These are phyloP conservation scores for Ceratocystis cubensis DNA, from an alignment of 2,329 filamentous ascomycete genomes.

Conservation along the genomic window DNA sequence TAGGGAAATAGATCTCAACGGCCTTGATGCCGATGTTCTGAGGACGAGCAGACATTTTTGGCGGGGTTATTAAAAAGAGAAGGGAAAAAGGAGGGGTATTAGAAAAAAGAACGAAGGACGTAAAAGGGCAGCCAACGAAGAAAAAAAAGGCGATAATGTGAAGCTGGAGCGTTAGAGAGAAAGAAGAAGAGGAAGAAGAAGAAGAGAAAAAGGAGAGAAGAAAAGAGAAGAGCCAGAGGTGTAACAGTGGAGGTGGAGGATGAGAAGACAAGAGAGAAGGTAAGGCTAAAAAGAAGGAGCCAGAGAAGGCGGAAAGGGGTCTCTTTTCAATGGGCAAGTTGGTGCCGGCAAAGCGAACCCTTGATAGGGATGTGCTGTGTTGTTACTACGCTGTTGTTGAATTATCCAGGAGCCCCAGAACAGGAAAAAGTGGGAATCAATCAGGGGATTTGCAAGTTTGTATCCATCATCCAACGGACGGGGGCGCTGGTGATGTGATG, in stretches of 20 bases:
- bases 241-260: constrained; percentile 3
- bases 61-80: constrained; percentile 2
- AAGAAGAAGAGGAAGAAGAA: constrained; percentile 8
- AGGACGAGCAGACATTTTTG: constrained; percentile 58
- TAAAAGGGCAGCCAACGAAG: not conserved
- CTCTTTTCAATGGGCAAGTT: constrained; percentile 16
- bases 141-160: not conserved
- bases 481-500: too few species aligned
- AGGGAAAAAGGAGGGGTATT: constrained; percentile 16
- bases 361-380: not conserved
- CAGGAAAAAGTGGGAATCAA: constrained; percentile 16
- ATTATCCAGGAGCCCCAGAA: constrained; percentile 14
- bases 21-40: constrained; percentile 87
- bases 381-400: not conserved
- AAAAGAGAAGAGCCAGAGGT: constrained; percentile 11
- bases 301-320: constrained; percentile 16
- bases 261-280: constrained; percentile 13
- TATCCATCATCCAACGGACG: too few species aligned
- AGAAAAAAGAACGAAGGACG: constrained; percentile 6
- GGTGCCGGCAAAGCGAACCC: not conserved
- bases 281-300: constrained; percentile 7
- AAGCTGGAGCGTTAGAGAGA: not conserved
- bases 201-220: constrained; percentile 17
- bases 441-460: constrained; percentile 12
- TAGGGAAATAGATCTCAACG: constrained; percentile 82